Conservation (phyloP, 768 basidiomycete genomes). For the Boletus subparvulus region DNA sequence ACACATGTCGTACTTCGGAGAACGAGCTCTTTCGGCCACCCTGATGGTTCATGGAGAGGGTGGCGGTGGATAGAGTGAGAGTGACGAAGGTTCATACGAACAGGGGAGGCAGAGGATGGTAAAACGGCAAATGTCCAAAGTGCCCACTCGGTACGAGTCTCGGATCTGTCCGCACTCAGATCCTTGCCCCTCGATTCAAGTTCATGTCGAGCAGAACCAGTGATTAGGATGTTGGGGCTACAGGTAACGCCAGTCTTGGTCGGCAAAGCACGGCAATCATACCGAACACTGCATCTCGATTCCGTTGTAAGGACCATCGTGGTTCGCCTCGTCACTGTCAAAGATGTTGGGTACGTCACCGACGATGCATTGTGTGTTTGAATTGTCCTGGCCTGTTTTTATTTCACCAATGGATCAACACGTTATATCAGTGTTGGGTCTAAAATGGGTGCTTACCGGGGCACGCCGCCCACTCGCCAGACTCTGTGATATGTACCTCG, state of each 20-base stretch:
- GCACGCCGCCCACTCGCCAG: constrained; percentile 52
- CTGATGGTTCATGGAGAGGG: not conserved
- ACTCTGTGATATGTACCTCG: constrained; percentile 44
- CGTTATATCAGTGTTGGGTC: not conserved
- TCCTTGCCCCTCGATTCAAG: no score
- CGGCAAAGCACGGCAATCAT: not conserved
- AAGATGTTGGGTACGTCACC: constrained; percentile 41
- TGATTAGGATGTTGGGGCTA: not conserved
- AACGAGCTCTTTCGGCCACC: not conserved
- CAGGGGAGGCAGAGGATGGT: no score
- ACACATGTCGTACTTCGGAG: no score
- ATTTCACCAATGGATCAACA: not conserved
- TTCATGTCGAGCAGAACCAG: not conserved
- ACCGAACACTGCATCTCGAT: constrained; percentile 15
- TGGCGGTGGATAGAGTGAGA: no score
- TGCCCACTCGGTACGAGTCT: no score
- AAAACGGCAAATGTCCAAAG: no score
- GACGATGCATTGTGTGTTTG: constrained; percentile 33
- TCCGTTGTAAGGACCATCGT: constrained; percentile 40
- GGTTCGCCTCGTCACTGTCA: constrained; percentile 39
- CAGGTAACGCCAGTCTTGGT: not conserved
- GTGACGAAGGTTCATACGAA: no score
- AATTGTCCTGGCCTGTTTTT: constrained; percentile 57
- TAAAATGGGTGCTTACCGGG: constrained; percentile 34
- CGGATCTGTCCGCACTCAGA: no score